Base-by-base conservation (phyloP, 2,329 filamentous ascomycete species). In the Ophioceras dolichostomum region DNA sequence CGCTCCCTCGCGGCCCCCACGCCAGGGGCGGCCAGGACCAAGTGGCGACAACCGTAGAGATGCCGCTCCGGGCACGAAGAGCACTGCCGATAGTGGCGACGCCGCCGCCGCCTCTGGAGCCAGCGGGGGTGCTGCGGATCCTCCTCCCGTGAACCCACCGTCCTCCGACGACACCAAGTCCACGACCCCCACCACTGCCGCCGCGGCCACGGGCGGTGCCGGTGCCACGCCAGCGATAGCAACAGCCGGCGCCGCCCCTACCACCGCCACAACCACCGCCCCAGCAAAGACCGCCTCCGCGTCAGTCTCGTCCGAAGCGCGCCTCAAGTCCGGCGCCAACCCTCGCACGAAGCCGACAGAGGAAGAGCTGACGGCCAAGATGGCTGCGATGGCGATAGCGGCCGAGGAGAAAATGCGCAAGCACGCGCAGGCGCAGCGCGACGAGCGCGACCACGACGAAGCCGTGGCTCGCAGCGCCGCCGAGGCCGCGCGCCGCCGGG, bases 281-380 rank as follows among this genome's bases (percentile, higher is more conserved):
- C 44, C 42, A 31, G 10, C 19, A 36, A 17, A 39, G 28, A 8
- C 38, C 36, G 34, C 37, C 14, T 40, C 44, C 14, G 28, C 41
- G 13, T 35, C 44, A 14, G 30, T 38, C 39, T 33, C 46, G 42
- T 39, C 48, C 38, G 43, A 61, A 32, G 49, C 58, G 8, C 70
- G 73, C 9, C 50, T 70, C 9, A 57, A 60, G 38, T 75, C 70
- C 2, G 73, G 73, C 41, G 67, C 64, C 10, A 76, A 75, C 55
- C 72, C 73, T 18, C 69, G 72, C 10, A 67, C 67, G 18, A 77
- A 77, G 54, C 64, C 76, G 20, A 76, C 73, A 0, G 72, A 79
- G 0, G 56, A 59, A 1, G 69, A 79, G 53, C 64, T 79, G 4
- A 61, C 70, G 0, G 66, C 60, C 41, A 76, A 75, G 50, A 73